Base-by-base conservation (phyloP, 805 yeast species). In the Suhomyces pyralidae region DNA sequence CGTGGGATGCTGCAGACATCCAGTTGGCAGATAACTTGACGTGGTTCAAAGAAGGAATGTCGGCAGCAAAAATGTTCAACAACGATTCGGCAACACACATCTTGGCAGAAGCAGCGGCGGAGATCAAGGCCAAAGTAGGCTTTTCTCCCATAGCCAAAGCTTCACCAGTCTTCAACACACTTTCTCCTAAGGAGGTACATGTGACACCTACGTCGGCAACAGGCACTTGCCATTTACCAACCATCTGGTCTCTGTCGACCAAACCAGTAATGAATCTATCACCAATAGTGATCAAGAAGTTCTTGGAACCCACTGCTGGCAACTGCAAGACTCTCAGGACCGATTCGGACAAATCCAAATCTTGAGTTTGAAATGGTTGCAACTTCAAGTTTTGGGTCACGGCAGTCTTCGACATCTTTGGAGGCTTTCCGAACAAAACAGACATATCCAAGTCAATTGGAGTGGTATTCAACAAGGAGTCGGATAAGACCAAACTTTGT, bases 211-310 rank as follows among this genome's bases (percentile, higher is more conserved):
- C 97, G 67, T 94, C 98, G 15, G 98, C 94, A 30, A 94, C 98
- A 47, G 99, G 99, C 8, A 88, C 94, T 78, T 94, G 99, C 98
- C 98, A 94, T 66, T 98, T 98, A 40, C 99, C 99, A 55, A 94
- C 98, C 85, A 92, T 85, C 76, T 94, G 99, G 70, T 94, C 99
- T 68, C 99, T 85, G 64, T 96, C 98, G 56, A 94, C 86, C 61
- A 94, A 81, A 51, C 99, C 99, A 26, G 98, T 93, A 56, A 94
- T 94, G n/a, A 96, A 81, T 74, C 99, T 86, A 73, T 94, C 99
- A 71, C 97, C 99, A 67, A 94, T 94, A n/a, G 98, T 94, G 67
- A 94, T 88, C 65, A 94, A 78, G 78, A 94, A 94, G 49, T 87
- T 85, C 75, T 94, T 94, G 42, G 97, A 90, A 24, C 96, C 99